Evolutionary conservation across 106 monocot genomes (phyloP).

Genomic region (Vanilla planifolia): DNA sequence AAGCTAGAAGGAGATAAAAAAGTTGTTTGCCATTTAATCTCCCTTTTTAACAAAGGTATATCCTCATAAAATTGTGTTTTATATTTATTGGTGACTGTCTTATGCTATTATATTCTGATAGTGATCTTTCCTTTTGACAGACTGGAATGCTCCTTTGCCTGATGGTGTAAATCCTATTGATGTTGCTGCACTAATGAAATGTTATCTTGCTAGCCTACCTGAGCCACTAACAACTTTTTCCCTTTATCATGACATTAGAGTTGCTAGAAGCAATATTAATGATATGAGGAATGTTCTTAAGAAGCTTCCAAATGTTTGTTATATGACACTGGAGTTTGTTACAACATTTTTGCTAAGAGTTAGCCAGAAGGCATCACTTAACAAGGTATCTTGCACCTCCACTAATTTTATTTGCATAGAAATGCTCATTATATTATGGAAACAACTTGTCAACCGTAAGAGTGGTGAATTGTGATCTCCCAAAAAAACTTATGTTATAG

Average conservation of each 20-base stretch:
- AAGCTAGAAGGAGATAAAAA: constrained; percentile 75
- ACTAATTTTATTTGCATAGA: no score
- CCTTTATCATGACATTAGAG: constrained; percentile 72
- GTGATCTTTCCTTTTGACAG: constrained; percentile 36
- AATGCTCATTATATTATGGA: no score
- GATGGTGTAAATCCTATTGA: constrained; percentile 63
- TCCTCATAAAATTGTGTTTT: neutral
- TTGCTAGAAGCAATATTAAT: constrained; percentile 54
- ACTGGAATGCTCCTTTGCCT: constrained; percentile 72
- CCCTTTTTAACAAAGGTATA: constrained; percentile 80
- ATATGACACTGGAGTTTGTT: constrained; percentile 76
- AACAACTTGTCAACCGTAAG: no score
- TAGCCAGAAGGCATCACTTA: constrained; percentile 81
- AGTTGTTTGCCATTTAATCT: constrained; percentile 56
- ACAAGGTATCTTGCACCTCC: constrained; percentile 79
- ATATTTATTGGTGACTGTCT: neutral
- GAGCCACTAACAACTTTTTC: constrained; percentile 84
- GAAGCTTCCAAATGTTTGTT: constrained; percentile 81
- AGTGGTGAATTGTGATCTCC: no score
- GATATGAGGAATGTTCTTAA: constrained; percentile 76
- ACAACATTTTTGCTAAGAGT: constrained; percentile 81
- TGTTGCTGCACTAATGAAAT: constrained; percentile 74
- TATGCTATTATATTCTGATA: neutral
- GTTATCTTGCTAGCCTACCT: constrained; percentile 86
- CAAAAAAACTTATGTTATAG: no score